Conservation (phyloP, 2,329 filamentous ascomycete species). For the Trichophyton equinum region DNA sequence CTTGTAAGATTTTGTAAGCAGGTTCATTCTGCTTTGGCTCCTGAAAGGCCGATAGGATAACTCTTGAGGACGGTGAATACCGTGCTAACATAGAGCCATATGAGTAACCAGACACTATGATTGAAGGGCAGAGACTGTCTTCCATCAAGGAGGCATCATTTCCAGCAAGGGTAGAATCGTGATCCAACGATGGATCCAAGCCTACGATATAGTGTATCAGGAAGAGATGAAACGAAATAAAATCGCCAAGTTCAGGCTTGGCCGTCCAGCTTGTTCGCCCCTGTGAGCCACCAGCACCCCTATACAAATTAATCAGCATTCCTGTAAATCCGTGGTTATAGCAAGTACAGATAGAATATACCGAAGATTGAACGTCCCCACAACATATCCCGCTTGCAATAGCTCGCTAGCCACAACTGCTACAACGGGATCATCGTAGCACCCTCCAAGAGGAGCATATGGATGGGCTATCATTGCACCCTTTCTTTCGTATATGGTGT, state of each 20-base stretch:
- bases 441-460: slow-evolving; percentile 77
- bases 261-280: slow-evolving; percentile 81
- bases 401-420: slow-evolving; percentile 52
- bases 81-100: slow-evolving; percentile 77
- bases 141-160: slow-evolving; percentile 13
- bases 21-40: slow-evolving; percentile 45
- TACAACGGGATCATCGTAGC: slow-evolving; percentile 71
- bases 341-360: slow-evolving; percentile 26
- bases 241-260: slow-evolving; percentile 68
- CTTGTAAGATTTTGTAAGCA: slow-evolving; percentile 44
- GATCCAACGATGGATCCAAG: slow-evolving; percentile 29
- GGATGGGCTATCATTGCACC: slow-evolving; percentile 72
- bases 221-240: slow-evolving; percentile 69
- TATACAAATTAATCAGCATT: slow-evolving; percentile 26
- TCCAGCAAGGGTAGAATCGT: no score
- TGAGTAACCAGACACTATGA: slow-evolving; percentile 70
- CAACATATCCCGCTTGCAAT: slow-evolving; percentile 57
- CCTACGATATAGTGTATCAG: slow-evolving; percentile 58
- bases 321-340: neutral
- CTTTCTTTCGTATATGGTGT: slow-evolving; percentile 19
- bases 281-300: slow-evolving; percentile 62
- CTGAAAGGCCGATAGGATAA: slow-evolving; percentile 50
- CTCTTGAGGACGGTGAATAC: slow-evolving; percentile 48
- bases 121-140: slow-evolving; percentile 13
- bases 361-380: slow-evolving; percentile 89